Conservation (phyloP, 139 green algal species). For the Haematococcus lacustris region DNA sequence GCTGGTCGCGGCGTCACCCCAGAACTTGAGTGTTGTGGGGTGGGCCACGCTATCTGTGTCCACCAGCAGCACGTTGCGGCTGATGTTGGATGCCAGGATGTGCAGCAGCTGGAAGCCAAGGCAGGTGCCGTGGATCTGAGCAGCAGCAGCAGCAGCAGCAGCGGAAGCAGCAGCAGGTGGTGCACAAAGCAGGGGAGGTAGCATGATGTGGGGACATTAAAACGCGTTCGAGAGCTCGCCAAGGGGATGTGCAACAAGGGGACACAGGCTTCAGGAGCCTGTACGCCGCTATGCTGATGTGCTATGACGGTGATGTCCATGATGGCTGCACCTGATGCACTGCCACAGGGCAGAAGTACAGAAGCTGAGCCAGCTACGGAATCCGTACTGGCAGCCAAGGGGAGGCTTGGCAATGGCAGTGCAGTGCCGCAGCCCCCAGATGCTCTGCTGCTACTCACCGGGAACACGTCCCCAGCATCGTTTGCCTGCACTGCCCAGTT, state of each 20-base stretch:
- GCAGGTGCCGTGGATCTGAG: slow-evolving; percentile 64
- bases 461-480: slow-evolving; percentile 59
- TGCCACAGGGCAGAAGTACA: neutral
- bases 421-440: too few species aligned
- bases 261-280: neutral
- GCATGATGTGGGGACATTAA: neutral
- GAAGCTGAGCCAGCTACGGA: neutral
- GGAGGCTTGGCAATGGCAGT: neutral
- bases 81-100: slow-evolving; percentile 69
- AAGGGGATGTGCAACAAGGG: neutral
- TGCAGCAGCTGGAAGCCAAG: slow-evolving; percentile 81
- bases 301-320: neutral
- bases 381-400: neutral
- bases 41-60: slow-evolving; percentile 65
- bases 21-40: slow-evolving; percentile 49
- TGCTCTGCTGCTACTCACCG: slow-evolving; percentile 25
- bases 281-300: neutral
- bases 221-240: neutral
- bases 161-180: too few species aligned
- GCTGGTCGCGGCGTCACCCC: slow-evolving; percentile 6
- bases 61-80: slow-evolving; percentile 69
- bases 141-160: too few species aligned
- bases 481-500: slow-evolving; percentile 69
- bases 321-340: neutral
- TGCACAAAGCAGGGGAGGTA: neutral